Conservation (phyloP, 164 flowering plant species). For the Stephania japonica region DNA sequence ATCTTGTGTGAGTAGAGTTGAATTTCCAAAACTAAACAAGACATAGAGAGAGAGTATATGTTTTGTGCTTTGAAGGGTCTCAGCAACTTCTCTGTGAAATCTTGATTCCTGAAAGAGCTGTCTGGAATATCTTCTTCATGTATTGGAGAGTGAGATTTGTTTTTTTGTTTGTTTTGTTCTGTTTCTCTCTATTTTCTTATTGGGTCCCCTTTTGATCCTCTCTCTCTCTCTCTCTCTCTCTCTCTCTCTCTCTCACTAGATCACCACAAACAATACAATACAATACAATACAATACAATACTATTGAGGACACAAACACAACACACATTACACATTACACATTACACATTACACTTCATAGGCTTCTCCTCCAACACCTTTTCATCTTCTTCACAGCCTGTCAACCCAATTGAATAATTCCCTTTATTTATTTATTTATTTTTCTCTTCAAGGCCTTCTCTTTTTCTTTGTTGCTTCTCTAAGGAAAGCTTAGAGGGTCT, state of each 20-base stretch:
- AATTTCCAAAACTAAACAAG: slow-evolving; percentile 14
- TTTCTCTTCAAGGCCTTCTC: not conserved
- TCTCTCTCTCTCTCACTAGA: slow-evolving; percentile 7
- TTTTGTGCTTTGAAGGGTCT: slow-evolving; percentile 9
- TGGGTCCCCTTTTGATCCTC: slow-evolving; percentile 21
- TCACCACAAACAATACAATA: not conserved
- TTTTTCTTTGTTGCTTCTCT: slow-evolving; percentile 30
- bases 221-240: slow-evolving; percentile 11
- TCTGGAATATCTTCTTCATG: slow-evolving; percentile 53
- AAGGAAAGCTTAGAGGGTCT: slow-evolving; percentile 21
- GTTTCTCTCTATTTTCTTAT: slow-evolving; percentile 6
- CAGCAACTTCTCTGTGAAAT: slow-evolving; percentile 17
- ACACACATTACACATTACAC: not conserved
- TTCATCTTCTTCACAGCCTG: slow-evolving; percentile 44
- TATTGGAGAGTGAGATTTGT: slow-evolving; percentile 31
- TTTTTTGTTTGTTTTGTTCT: slow-evolving; percentile 21
- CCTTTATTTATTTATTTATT: slow-evolving; percentile 6
- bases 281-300: slow-evolving; percentile 17
- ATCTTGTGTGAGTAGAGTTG: slow-evolving; percentile 20
- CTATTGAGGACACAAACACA: slow-evolving; percentile 8
- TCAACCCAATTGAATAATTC: slow-evolving; percentile 42
- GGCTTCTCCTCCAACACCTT: slow-evolving; percentile 26
- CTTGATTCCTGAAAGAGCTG: slow-evolving; percentile 26
- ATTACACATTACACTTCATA: slow-evolving; percentile 4
- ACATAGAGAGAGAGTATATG: slow-evolving; percentile 4